Conservation (phyloP, 2,329 filamentous ascomycete species). For the Cladobotryum protrusum region DNA sequence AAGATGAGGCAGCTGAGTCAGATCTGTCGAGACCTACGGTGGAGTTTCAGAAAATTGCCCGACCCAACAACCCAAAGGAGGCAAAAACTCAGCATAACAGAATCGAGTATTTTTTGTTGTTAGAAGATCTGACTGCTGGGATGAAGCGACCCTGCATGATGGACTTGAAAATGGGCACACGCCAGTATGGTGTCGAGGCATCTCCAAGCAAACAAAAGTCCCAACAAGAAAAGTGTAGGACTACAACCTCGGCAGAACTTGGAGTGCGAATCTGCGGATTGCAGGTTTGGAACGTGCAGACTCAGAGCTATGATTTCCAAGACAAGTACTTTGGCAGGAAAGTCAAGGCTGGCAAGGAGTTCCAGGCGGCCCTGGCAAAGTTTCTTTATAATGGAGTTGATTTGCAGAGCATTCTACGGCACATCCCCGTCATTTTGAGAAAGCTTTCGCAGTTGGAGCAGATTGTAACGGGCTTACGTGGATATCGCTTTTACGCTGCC, state of each 20-base stretch:
- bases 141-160: constrained; percentile 97
- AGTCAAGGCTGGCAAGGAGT: constrained; percentile 79
- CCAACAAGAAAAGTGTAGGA: constrained; percentile 85
- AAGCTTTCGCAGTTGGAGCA: constrained; percentile 78
- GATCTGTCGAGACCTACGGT: constrained; percentile 31
- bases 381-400: constrained; percentile 90
- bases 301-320: constrained; percentile 83
- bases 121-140: constrained; percentile 91
- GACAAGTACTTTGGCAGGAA: constrained; percentile 96
- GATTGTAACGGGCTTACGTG: constrained; percentile 71
- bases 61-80: constrained; percentile 71
- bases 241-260: constrained; percentile 83
- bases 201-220: constrained; percentile 87
- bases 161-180: constrained; percentile 97
- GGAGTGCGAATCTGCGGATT: constrained; percentile 92
- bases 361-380: constrained; percentile 77
- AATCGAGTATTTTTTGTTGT: constrained; percentile 84
- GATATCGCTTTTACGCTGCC: constrained; percentile 92
- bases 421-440: constrained; percentile 80
- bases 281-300: constrained; percentile 87
- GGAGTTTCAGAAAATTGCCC: constrained; percentile 39
- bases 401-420: constrained; percentile 69
- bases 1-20: constrained; percentile 23
- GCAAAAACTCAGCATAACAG: constrained; percentile 61
- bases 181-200: constrained; percentile 92